Base-by-base conservation (phyloP, 495 filamentous ascomycete genomes). In the Chaetomidium leptoderma region DNA sequence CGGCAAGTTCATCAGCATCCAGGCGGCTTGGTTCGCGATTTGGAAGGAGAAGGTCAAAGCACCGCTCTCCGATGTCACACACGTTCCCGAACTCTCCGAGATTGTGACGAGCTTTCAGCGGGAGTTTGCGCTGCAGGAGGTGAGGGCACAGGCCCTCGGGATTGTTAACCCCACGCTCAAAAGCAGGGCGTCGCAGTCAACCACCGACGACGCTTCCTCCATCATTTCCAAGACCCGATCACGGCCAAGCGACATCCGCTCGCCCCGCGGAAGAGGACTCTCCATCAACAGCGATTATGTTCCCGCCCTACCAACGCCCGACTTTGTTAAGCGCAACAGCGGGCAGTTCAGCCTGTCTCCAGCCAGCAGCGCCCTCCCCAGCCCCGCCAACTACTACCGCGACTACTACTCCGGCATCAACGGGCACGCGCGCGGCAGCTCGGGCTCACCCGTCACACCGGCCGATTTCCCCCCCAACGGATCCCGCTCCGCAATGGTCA, bases 1-100 rank as follows among this genome's bases (percentile, higher is more conserved):
- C 32, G 81, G 79, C 55, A 89, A 88, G 64, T 90, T 97, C 63
- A 81, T 96, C 51, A 77, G 86, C 55, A 83, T 95, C 37, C 91
- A 97, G 60, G 75, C 80, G 3, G 72, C 85, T 17, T 99, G 91
- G 91, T 89, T 82, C 60, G 76, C 76, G 27, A 82, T 87, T 14
- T 88, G 91, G 83, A 85, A 88, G 60, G 82, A 83, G 62, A 96
- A 93, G 69, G 76, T 98, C 39, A 83, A 81, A 51, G 77, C 82
- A 39, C 80, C 92, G 7, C 80, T 97, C 9, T 85, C 89, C 43
- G 81, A 75, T 40, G n/a, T 76, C 19, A 63, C 74, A 23, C 73
- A 83, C 13, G 79, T 89, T 55, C 86, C 90, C 5, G 82, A 83
- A 23, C 72, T 85, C 8, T 70, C 86, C 10, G 76, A 89, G 49